phyloP scores from a whole-genome alignment of 1,284 basidiomycete genomes.

The Fomitopsis schrenkii region DNA sequence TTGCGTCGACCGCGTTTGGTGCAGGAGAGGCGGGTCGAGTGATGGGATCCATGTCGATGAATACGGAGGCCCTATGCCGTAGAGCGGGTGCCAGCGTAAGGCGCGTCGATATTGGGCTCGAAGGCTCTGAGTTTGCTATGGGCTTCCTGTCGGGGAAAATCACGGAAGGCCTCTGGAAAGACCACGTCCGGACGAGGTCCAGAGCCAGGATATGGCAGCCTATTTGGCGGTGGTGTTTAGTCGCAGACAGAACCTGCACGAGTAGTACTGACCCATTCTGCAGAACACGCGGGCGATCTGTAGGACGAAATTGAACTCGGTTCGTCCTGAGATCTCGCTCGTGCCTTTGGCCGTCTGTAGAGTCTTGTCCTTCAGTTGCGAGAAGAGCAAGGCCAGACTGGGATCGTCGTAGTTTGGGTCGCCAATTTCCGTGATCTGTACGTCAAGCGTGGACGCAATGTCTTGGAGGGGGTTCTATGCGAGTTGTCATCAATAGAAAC shows the following conservation, averaged over 20 bases:
- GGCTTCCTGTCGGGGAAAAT: conserved; percentile 26
- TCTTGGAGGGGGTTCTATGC: conserved; percentile 73
- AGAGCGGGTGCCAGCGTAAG: conserved; percentile 52
- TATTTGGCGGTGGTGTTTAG: conserved; percentile 27
- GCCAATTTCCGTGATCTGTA: conserved; percentile 62
- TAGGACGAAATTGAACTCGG: conserved; percentile 91
- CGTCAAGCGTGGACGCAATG: conserved; percentile 53
- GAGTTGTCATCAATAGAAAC: not conserved
- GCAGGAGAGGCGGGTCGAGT: conserved; percentile 52
- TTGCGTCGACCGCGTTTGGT: conserved; percentile 19
- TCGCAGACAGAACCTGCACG: not conserved
- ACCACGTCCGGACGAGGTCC: conserved; percentile 85
- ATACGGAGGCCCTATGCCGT: conserved; percentile 64
- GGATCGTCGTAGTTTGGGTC: conserved; percentile 91
- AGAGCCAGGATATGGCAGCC: conserved; percentile 92
- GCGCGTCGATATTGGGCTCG: conserved; percentile 39
- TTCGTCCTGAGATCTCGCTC: conserved; percentile 80
- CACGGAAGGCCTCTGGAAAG: conserved; percentile 74
- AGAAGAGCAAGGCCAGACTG: conserved; percentile 84
- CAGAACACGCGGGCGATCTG: conserved; percentile 91
- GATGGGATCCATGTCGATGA: conserved; percentile 85
- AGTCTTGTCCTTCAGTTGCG: conserved; percentile 85
- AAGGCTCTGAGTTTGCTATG: conserved; percentile 22
- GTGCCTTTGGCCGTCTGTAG: conserved; percentile 90
- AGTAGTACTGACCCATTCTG: conserved; percentile 72